Evolutionary conservation across 2,329 filamentous ascomycete genomes (phyloP).

Genomic region (Nigrograna mackinnonii): DNA sequence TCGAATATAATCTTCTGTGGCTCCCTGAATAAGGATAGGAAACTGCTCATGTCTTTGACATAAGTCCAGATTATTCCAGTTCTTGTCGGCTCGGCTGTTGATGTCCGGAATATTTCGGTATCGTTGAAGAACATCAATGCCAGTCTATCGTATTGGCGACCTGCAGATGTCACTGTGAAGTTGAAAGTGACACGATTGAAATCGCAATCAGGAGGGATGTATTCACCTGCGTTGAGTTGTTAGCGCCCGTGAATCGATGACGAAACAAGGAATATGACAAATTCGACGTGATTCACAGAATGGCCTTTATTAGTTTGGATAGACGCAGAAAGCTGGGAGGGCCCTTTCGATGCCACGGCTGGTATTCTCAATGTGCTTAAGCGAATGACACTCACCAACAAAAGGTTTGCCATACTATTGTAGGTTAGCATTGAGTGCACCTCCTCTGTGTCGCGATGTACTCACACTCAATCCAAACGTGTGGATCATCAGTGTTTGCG

Average conservation of each 20-base stretch:
- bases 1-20: conserved; percentile 80
- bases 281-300: too few relatives aligned
- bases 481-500: conserved; percentile 68
- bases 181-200: conserved; percentile 79
- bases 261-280: conserved; percentile 1
- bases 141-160: conserved; percentile 76
- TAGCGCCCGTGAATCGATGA: too few relatives aligned
- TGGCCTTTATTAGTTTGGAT: too few relatives aligned
- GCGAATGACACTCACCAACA: too few relatives aligned
- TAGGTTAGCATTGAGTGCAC: too few relatives aligned
- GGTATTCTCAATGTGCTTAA: too few relatives aligned
- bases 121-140: conserved; percentile 77
- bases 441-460: too few relatives aligned
- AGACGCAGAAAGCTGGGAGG: too few relatives aligned
- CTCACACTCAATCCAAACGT: conserved; percentile 69
- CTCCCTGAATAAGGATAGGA: conserved; percentile 67
- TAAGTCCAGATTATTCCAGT: conserved; percentile 77
- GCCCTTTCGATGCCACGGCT: too few relatives aligned
- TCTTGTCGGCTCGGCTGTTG: conserved; percentile 75
- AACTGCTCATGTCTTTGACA: conserved; percentile 77
- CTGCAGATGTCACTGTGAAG: conserved; percentile 71
- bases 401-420: conserved; percentile 78
- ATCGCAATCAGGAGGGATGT: conserved; percentile 67
- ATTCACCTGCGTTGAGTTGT: too few relatives aligned
- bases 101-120: conserved; percentile 80